Conservation (phyloP, 371 early-diverging fungal species). For the Lichtheimia ornata region DNA sequence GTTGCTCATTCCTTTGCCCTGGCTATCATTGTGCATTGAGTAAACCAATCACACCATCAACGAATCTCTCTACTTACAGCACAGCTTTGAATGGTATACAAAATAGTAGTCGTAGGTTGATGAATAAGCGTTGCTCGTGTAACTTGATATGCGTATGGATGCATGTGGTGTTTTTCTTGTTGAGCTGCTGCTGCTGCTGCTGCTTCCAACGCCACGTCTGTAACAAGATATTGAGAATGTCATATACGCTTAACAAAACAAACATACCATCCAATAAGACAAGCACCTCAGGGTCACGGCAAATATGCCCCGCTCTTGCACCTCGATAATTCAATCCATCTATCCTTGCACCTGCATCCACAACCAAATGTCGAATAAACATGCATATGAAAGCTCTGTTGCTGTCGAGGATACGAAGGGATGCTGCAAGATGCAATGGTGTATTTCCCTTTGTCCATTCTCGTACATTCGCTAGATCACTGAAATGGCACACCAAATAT, state of each 20-base stretch:
- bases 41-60: no score
- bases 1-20: background rate
- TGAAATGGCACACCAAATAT: constrained; percentile 10
- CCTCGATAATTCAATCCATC: constrained; percentile 35
- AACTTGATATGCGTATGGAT: no score
- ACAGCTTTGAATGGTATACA: background rate
- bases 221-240: no score
- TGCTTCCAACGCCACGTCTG: no score
- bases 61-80: background rate
- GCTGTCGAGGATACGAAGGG: background rate
- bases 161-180: no score
- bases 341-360: constrained; percentile 27
- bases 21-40: no score
- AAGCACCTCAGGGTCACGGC: constrained; percentile 28
- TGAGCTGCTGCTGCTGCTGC: no score
- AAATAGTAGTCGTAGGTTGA: background rate
- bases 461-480: constrained; percentile 17
- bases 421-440: constrained; percentile 40
- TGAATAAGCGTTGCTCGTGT: no score
- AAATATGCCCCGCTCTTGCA: constrained; percentile 39
- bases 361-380: constrained; percentile 22
- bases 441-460: constrained; percentile 41
- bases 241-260: no score
- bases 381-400: background rate
- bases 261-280: constrained; percentile 40